Evolutionary conservation across 208 protist genomes (phyloP), one percentile per base, ranked within the genome.

Genomic region (Trypanosoma avium): DNA sequence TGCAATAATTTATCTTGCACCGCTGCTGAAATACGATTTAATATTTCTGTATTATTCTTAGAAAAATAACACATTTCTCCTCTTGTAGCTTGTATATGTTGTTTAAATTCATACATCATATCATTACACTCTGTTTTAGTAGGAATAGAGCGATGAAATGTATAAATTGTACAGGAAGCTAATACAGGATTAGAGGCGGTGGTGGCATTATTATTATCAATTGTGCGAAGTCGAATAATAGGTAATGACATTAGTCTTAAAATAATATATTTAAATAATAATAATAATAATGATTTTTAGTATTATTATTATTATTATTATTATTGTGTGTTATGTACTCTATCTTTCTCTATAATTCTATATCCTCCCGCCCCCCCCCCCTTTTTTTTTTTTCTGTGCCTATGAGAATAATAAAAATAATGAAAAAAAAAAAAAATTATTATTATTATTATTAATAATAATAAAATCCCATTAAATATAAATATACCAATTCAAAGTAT

Each of bases 141-240:
- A 0, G 84, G 88, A 47, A 82, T 64, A n/a, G 84, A 83, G 56
- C 80, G 82, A 32, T 92, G 70, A 59, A 94, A 94, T 4, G 83
- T 85, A 70, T 94, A 94, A 2, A 94, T 74, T 30, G 84, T 85
- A 10, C 71, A 79, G 24, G 73, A 80, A 36, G 81, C 77, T 29
- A 67, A 62, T 15, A 79, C 72, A 3, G 80, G 81, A 54, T 94
- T 81, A 27, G 68, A 36, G 1, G 79, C 70, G 19, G 78, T 52
- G 6, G 65, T 81, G 32, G 75, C 70, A 32, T 84, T 86, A 15
- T 87, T 73, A 13, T 22, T 12, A 29, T 79, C 71, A 4, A 82
- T 86, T 7, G 46, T 58, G 9, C 64, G 61, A 35, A 94, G 54
- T 45, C 84, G 88, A 61, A 94, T 76, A 33, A 94, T 88, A 8